Percentiles rank a stretch among this genome's conserved stretches.
These are phyloP conservation scores for Kluyveromyces starmeri DNA, from an alignment of 805 yeast species.

Conservation along the genomic window DNA sequence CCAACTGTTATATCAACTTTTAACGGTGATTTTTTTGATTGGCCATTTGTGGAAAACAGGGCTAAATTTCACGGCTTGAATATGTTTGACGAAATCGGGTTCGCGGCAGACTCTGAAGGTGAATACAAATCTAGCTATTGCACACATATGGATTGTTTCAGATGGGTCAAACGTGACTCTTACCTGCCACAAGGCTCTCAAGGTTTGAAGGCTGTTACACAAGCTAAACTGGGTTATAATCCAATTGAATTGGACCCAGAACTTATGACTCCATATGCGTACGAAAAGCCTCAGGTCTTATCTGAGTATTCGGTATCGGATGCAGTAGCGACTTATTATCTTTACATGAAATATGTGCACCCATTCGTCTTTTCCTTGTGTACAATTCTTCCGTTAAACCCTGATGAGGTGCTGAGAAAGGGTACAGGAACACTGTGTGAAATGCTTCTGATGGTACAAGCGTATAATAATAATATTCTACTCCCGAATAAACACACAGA, in stretches of 20 bases:
- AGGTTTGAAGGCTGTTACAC: slow-evolving; percentile 96
- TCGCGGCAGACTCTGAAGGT: slow-evolving; percentile 78
- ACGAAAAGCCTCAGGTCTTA: slow-evolving; percentile 81
- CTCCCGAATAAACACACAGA: slow-evolving; percentile 92
- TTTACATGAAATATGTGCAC: slow-evolving; percentile 93
- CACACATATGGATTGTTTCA: slow-evolving; percentile 92
- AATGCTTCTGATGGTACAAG: slow-evolving; percentile 95
- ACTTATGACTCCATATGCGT: slow-evolving; percentile 95
- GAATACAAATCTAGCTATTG: slow-evolving; percentile 90
- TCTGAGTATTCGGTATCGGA: slow-evolving; percentile 98
- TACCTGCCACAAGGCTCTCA: slow-evolving; percentile 98
- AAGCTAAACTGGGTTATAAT: slow-evolving; percentile 88
- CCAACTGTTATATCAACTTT: slow-evolving; percentile 98
- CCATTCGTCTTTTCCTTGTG: slow-evolving; percentile 94
- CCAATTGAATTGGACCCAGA: slow-evolving; percentile 97
- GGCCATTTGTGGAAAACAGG: slow-evolving; percentile 96
- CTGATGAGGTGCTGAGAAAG: slow-evolving; percentile 90
- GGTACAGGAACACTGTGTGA: slow-evolving; percentile 99
- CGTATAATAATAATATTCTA: slow-evolving; percentile 65
- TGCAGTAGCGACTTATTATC: slow-evolving; percentile 96
- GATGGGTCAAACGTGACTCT: slow-evolving; percentile 98
- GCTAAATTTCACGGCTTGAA: slow-evolving; percentile 75
- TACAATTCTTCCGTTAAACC: slow-evolving; percentile 90
- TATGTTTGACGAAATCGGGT: slow-evolving; percentile 91
- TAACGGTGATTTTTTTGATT: slow-evolving; percentile 97